A percentile compares a stretch with the other conserved stretches of the same genome.
These are phyloP conservation scores for Diaporthe vaccinii DNA, from an alignment of 2,329 filamentous ascomycete species.

Conservation along the genomic window DNA sequence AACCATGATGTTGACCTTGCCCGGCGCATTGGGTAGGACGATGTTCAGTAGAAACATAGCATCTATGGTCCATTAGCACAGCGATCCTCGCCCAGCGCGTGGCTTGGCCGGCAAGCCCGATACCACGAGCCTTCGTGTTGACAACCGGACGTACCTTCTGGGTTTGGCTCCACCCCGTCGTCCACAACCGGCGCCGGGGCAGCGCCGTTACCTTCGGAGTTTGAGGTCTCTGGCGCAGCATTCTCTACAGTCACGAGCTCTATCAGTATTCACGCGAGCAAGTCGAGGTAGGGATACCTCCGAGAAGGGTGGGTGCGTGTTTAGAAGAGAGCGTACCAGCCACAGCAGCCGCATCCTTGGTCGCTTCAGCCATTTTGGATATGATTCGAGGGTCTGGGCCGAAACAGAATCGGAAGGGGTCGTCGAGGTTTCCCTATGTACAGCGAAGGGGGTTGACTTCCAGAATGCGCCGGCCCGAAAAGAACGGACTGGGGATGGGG, in stretches of 20 bases:
- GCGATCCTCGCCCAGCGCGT: background rate
- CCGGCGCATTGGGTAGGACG: constrained; percentile 83
- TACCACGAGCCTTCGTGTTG: constrained; percentile 41
- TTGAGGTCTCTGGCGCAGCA: constrained; percentile 33
- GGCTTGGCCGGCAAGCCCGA: background rate
- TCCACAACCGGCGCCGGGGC: constrained; percentile 43
- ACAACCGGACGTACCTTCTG: constrained; percentile 50
- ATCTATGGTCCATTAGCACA: constrained; percentile 49
- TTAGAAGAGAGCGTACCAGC: constrained; percentile 33
- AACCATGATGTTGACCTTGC: constrained; percentile 89
- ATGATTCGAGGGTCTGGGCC: background rate
- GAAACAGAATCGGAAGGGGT: constrained; percentile 9
- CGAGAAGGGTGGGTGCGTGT: background rate
- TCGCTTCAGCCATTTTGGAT: constrained; percentile 39
- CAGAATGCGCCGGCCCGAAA: constrained; percentile 36
- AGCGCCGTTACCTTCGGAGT: constrained; percentile 25
- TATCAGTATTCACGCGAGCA: constrained; percentile 35
- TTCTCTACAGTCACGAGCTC: constrained; percentile 22
- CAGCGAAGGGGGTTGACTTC: constrained; percentile 18
- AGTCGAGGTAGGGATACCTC: background rate
- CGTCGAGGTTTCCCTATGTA: constrained; percentile 5
- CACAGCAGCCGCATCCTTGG: constrained; percentile 36
- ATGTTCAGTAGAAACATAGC: constrained; percentile 77
- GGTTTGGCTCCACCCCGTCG: constrained; percentile 48
- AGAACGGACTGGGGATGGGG: constrained; percentile 30